A percentile compares a stretch with the other conserved stretches of the same genome.
Evolutionary conservation across 1,139 yeast species (phyloP).

Genomic region (Pichia sp.): DNA sequence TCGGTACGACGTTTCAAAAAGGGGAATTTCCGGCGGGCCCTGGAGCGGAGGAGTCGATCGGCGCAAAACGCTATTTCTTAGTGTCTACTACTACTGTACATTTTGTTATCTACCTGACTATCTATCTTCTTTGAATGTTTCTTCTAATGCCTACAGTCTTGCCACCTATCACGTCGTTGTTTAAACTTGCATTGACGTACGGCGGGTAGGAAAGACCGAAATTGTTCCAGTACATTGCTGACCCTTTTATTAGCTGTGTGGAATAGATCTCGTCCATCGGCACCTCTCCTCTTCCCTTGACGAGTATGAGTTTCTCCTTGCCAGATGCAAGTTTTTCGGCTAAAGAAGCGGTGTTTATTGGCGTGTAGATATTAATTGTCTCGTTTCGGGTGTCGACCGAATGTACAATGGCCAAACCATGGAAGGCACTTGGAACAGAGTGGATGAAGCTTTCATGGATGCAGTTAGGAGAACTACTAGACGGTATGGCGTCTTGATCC

Average conservation of each 20-base stretch:
- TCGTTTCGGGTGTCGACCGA: slow-evolving; percentile 47
- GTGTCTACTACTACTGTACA: no score
- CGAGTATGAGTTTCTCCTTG: slow-evolving; percentile 42
- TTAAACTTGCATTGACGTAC: slow-evolving; percentile 16
- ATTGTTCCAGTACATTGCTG: slow-evolving; percentile 9
- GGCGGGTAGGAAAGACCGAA: slow-evolving; percentile 12
- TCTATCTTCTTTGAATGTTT: slow-evolving; percentile 33
- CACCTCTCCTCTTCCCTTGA: slow-evolving; percentile 63
- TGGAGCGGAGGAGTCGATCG: neutral
- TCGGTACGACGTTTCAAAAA: neutral
- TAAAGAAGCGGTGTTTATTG: slow-evolving; percentile 33
- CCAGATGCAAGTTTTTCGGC: slow-evolving; percentile 20
- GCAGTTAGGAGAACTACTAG: slow-evolving; percentile 20
- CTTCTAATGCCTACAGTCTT: slow-evolving; percentile 61
- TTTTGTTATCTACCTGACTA: neutral
- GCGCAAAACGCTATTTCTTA: neutral
- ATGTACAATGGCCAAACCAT: slow-evolving; percentile 54
- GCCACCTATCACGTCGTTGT: slow-evolving; percentile 45
- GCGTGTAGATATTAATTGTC: slow-evolving; percentile 56
- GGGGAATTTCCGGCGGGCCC: neutral
- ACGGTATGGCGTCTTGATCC: neutral
- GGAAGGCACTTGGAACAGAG: slow-evolving; percentile 23
- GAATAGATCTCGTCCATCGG: slow-evolving; percentile 38
- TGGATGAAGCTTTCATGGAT: slow-evolving; percentile 14
- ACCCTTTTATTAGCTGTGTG: slow-evolving; percentile 22